Conservation (phyloP, 371 early-diverging fungal genomes). For the Mucor velutinosus region DNA sequence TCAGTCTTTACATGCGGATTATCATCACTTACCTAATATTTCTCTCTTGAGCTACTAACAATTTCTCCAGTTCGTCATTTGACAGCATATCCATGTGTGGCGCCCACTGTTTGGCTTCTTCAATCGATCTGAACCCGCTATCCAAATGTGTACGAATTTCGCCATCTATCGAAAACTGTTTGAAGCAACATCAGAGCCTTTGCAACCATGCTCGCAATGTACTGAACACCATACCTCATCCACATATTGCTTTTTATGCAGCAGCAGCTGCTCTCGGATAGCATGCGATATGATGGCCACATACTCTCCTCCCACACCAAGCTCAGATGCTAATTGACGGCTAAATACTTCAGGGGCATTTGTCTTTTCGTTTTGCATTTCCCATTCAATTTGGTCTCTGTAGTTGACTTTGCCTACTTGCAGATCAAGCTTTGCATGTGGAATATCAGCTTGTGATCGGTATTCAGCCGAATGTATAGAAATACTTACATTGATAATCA, state of each 20-base stretch:
- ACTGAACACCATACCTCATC: no score
- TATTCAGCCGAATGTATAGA: neutral
- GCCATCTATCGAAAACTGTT: constrained; percentile 36
- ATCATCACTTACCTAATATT: constrained; percentile 57
- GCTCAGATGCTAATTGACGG: constrained; percentile 74
- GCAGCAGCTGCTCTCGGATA: constrained; percentile 86
- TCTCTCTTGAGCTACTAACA: constrained; percentile 79
- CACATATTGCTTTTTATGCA: constrained; percentile 67
- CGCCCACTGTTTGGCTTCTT: constrained; percentile 77
- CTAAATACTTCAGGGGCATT: constrained; percentile 87
- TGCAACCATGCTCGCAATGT: neutral
- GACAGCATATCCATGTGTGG: constrained; percentile 81
- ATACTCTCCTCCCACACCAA: constrained; percentile 93
- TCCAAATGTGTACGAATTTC: constrained; percentile 50
- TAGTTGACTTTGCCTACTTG: constrained; percentile 83
- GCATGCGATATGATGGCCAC: constrained; percentile 83
- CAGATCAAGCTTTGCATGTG: constrained; percentile 71
- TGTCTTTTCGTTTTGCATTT: constrained; percentile 63
- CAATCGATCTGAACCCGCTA: constrained; percentile 63
- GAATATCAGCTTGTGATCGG: neutral
- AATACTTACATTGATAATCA: constrained; percentile 45
- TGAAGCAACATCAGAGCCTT: neutral
- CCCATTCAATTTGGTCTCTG: constrained; percentile 96
- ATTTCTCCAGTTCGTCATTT: constrained; percentile 81
- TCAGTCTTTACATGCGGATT: neutral